These are phyloP conservation scores for Dactylonectria macrodidyma DNA, from an alignment of 2,329 filamentous ascomycete species.

Conservation along the genomic window DNA sequence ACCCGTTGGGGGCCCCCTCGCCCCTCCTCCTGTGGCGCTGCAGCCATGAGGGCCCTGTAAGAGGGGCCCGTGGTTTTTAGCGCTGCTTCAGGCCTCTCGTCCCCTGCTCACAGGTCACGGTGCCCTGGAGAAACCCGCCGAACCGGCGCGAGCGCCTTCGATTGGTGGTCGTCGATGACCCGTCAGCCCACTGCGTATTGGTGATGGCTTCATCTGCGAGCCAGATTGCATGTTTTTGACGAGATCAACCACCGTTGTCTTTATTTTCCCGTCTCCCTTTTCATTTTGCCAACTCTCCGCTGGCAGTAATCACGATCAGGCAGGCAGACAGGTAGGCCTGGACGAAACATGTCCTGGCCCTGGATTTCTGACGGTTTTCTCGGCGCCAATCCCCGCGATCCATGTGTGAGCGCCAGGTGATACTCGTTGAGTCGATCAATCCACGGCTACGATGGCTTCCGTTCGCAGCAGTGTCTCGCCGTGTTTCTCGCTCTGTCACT, in stretches of 20 bases:
- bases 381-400: background rate
- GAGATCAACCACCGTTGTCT: conserved; percentile 19
- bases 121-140: background rate
- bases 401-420: conserved; percentile 5
- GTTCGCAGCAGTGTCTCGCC: conserved; percentile 24
- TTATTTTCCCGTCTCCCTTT: conserved; percentile 26
- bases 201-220: conserved; percentile 46
- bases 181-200: conserved; percentile 44
- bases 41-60: background rate
- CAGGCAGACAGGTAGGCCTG: background rate
- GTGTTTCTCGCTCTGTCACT: background rate
- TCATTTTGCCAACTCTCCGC: background rate
- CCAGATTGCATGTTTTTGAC: conserved; percentile 38
- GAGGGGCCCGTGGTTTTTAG: conserved; percentile 5
- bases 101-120: conserved; percentile 12
- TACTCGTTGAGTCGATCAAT: conserved; percentile 7
- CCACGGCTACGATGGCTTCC: conserved; percentile 16
- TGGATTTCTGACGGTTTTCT: background rate
- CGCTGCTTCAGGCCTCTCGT: conserved; percentile 22
- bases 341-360: conserved; percentile 24
- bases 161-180: conserved; percentile 15
- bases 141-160: background rate
- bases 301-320: background rate
- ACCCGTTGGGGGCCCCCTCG: background rate
- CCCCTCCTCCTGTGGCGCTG: background rate